Base-by-base conservation (phyloP, 495 filamentous ascomycete species). In the Oleoguttula mirabilis region DNA sequence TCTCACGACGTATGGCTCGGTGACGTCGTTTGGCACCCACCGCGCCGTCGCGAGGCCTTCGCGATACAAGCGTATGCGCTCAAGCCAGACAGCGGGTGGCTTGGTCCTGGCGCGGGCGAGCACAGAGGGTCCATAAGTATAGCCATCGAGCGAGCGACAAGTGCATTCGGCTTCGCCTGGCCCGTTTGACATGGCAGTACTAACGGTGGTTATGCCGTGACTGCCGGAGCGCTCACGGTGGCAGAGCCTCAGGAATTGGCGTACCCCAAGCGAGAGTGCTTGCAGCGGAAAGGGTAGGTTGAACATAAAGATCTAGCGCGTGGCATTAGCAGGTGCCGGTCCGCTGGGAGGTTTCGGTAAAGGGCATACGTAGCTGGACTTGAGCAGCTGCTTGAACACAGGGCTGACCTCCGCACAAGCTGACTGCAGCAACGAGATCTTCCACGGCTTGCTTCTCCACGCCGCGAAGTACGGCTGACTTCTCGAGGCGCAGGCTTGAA, bases 41-140 rank as follows among this genome's bases (percentile, higher is more conserved):
- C 45, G 53, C 0, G 49, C 50, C 0, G 43, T 14, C 7, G 59
- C 41, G 0, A 69, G 57, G 1, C 60, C 57, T 15, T 76, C 62
- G 36, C 70, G 66, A 54, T 76, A 76, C 60, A 72, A 14, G 41
- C 55, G 37, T 60, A 66, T 63, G 59, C 71, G 55, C 64, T 65
- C 39, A 55, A 39, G 36, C 51, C 52, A 57, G 31, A 45, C 43
- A 17, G 42, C 54, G 11, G 47, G 43, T n/a, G 20, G 15, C 10
- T 28, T 23, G 6, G 42, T 25, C 3, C 12, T 27, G 2, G 39
- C 30, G 19, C 52, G 21, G 2, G 12, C 43, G 4, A 32, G 33
- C 20, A 54, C 50, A 11, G 39, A 32, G 3, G 40, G 2, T 8
- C 45, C 33, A 28, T 54, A 54, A 7, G 41, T 27, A 36, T 12